Conservation (phyloP, 345 rosid genomes). For the Raphanus sativus region DNA sequence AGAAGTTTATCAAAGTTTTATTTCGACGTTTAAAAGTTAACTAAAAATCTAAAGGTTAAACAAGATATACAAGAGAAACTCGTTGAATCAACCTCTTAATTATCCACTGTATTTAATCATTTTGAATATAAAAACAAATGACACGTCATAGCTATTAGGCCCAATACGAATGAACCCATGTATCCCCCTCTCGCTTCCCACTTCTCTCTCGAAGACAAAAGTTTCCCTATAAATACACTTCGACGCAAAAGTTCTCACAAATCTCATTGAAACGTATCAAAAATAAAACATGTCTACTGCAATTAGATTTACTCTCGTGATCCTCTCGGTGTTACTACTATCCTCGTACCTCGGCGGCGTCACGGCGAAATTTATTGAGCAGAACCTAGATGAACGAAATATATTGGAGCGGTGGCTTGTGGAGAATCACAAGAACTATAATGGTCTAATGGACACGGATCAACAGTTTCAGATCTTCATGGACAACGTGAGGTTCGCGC, state of each 20-base stretch:
- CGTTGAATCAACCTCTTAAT: neutral
- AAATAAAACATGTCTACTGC: neutral
- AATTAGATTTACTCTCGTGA: conserved; percentile 1
- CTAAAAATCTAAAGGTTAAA: neutral
- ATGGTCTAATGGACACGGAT: conserved; percentile 63
- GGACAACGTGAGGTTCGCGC: conserved; percentile 57
- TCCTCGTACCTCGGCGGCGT: conserved; percentile 9
- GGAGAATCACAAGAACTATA: conserved; percentile 48
- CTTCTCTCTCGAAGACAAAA: conserved; percentile 18
- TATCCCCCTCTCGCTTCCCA: conserved; percentile 12
- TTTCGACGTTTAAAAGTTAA: neutral
- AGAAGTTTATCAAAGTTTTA: neutral
- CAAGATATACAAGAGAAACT: neutral
- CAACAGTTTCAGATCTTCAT: conserved; percentile 60
- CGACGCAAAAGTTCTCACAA: conserved; percentile 17
- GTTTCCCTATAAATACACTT: conserved; percentile 31
- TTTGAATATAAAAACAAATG: neutral
- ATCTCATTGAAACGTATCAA: conserved; percentile 1
- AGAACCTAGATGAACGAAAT: conserved; percentile 30
- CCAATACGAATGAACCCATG: conserved; percentile 26
- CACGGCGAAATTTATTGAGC: conserved; percentile 11
- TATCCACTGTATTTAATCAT: neutral
- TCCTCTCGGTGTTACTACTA: conserved; percentile 15
- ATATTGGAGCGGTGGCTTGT: conserved; percentile 45
- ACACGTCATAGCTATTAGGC: conserved; percentile 27